Evolutionary conservation across 345 rosid species (phyloP), one percentile per base, ranked within the genome.

Genomic region (Salix brachista): DNA sequence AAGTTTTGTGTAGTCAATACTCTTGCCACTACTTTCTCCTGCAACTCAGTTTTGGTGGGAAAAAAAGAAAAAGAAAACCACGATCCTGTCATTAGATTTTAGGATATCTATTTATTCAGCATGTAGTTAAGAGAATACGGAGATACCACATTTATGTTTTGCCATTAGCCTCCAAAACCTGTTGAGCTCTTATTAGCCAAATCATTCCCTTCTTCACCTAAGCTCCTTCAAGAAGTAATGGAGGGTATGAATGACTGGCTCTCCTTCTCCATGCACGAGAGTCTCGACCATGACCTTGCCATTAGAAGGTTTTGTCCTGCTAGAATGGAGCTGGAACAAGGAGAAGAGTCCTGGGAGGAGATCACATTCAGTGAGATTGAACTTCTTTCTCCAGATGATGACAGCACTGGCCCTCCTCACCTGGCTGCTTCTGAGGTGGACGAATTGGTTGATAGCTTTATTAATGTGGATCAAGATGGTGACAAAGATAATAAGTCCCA

Each of bases 281-380:
- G 74, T 79, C 77, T 81, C 75, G 78, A 85, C 84, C 88, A 84
- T 16, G 91, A 90, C 46, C 82, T 82, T 72, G 91, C 94, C 79
- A 85, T 90, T 19, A 62, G 90, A 81, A 84, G 87, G 79, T 90
- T 90, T 64, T 88, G 94, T 65, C 89, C 90, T 8, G 94, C 87
- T 67, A 73, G 94, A 81, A 41, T 84, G 62, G 86, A 86, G 84
- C 85, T 81, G 48, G 90, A 87, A 30, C 85, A 81, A 71, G 68
- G 39, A 25, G 81, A 48, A 46, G 89, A 81, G 10, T 77, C 5
- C 52, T 46, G 77, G 86, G 84, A 82, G 36, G 84, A 80, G 56
- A 71, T 72, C 19, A 54, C 85, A 8, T 8, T 39, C 65, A 77
- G 66, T 64, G 88, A 85, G 37, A 10, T 71, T 41, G 83, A 83